Conservation (phyloP, 2,329 filamentous ascomycete species). For the Fusarium piperis region DNA sequence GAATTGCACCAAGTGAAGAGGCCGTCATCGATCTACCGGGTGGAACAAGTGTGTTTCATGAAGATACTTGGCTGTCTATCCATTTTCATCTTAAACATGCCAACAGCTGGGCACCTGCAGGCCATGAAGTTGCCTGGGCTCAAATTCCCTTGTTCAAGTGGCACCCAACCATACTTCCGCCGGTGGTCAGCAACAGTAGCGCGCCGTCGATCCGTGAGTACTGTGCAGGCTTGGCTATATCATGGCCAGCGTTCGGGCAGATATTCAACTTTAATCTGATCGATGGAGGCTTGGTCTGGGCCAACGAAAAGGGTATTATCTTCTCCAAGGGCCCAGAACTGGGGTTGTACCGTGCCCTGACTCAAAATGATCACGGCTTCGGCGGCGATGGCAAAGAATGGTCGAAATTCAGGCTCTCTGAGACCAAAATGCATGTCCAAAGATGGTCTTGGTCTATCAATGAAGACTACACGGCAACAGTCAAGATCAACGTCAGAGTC, state of each 20-base stretch:
- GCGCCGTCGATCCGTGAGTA: too few relatives aligned
- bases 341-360: slow-evolving; percentile 2
- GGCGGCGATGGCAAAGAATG: slow-evolving; percentile 7
- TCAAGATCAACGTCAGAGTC: too few relatives aligned
- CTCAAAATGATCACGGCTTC: slow-evolving; percentile 8
- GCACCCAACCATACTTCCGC: too few relatives aligned
- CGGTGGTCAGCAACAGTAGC: too few relatives aligned
- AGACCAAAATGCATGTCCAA: too few relatives aligned
- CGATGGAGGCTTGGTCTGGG: slow-evolving; percentile 1
- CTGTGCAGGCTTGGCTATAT: too few relatives aligned
- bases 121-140: slow-evolving; percentile 13
- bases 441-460: too few relatives aligned
- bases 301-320: not conserved
- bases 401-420: not conserved
- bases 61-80: slow-evolving; percentile 6
- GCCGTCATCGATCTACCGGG: not conserved
- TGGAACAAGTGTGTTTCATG: accelerated
- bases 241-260: too few relatives aligned
- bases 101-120: not conserved
- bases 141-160: slow-evolving; percentile 6
- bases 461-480: too few relatives aligned
- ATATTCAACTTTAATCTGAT: slow-evolving; percentile 5
- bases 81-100: slow-evolving; percentile 5
- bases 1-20: not conserved
- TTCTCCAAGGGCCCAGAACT: slow-evolving; percentile 15